phyloP scores from a whole-genome alignment of 1,139 yeast genomes.

The Sugiyamaella castrensis region DNA sequence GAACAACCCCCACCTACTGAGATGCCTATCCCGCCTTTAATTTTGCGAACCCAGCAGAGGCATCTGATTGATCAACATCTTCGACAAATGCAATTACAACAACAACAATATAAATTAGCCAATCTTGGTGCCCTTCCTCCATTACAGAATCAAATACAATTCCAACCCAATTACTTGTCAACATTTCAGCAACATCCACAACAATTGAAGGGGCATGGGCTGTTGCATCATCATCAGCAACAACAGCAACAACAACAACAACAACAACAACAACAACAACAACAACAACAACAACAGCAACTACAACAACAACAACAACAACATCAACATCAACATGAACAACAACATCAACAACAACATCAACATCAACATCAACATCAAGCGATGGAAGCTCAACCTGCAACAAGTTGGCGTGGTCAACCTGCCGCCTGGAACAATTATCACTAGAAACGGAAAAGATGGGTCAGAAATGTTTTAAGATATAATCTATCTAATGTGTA shows the following conservation, averaged over 20 bases:
- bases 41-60: slow-evolving; percentile 12
- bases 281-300: no score
- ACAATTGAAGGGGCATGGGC: no score
- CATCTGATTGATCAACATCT: background rate
- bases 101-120: slow-evolving; percentile 6
- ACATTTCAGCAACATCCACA: no score
- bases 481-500: background rate
- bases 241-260: background rate
- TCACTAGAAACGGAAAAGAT: slow-evolving; percentile 3
- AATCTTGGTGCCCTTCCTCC: no score
- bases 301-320: background rate
- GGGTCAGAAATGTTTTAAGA: background rate
- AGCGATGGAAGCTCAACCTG: background rate
- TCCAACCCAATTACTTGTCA: no score
- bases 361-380: slow-evolving; percentile 6
- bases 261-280: background rate
- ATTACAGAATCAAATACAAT: no score
- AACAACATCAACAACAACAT: slow-evolving; percentile 12
- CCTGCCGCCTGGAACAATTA: slow-evolving; percentile 28
- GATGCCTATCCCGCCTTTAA: slow-evolving; percentile 27
- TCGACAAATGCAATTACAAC: slow-evolving; percentile 7
- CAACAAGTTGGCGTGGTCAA: slow-evolving; percentile 24
- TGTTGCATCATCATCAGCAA: background rate
- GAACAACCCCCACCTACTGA: slow-evolving; percentile 22
- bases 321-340: no score